Base-by-base conservation (phyloP, 2,329 filamentous ascomycete species). In the Xylariaceae sp. region DNA sequence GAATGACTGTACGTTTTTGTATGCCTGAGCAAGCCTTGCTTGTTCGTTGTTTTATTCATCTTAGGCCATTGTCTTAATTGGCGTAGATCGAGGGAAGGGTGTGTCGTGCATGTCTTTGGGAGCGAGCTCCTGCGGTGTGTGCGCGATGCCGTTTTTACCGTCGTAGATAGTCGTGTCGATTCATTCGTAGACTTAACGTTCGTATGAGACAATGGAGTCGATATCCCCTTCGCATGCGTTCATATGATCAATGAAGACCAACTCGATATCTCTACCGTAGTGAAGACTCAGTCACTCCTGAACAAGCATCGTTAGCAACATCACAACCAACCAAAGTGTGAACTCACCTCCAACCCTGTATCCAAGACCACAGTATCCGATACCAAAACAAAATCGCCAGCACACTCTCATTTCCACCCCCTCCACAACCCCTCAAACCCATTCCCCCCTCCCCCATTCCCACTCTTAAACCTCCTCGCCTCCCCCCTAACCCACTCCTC, bases 401-500 rank as follows among this genome's bases (percentile, higher is more conserved):
- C 23, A 2, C 1, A 23, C 37, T 4, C 15, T 58, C 59, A 70
- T 62, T 65, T 69, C 63, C 62, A 68, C 45, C 67, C 66, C 41
- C 65, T 64, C 62, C 74, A 73, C 49, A 74, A 63, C 0, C 72
- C 72, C 8, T 69, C 69, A 1, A 74, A 52, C 52, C 56, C 61
- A 2, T 69, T 71, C 5, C 75, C 72, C 0, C 75, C 74, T 1
- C 76, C 75, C 2, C 78, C 78, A 17, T 75, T 75, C 77, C 77
- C 2, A 17, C 17, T 17, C 79, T 73, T 6, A 73, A 73, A 6
- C 78, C 79, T 37, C 61, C 72, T 69, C 1, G 80, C 81, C 72
- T 83, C 81, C 3, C 67, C 76, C 57, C 75, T 69, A 47, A 84
- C 79, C 82, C 82, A 85, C 54, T 81, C 77, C 61, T 76, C 76